These are phyloP conservation scores for Furcasterigmium furcatum DNA, from an alignment of 2,329 filamentous ascomycete genomes.

Conservation along the genomic window DNA sequence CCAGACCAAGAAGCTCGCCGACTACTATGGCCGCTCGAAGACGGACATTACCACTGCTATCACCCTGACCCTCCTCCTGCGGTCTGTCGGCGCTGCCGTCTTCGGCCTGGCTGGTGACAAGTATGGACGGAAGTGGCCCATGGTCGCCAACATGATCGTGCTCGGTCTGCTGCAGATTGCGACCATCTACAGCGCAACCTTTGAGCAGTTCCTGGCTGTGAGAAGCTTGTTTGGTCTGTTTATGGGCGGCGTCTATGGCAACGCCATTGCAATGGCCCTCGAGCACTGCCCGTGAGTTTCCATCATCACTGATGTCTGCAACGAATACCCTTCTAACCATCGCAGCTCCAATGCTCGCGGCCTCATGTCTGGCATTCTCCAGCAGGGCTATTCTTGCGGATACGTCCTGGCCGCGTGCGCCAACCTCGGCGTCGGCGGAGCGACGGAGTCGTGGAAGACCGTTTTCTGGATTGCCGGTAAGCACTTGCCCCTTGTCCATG, in stretches of 20 bases:
- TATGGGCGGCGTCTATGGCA: conserved; percentile 80
- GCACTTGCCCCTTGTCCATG: conserved; percentile 14
- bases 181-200: conserved; percentile 73
- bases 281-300: conserved; percentile 66
- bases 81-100: conserved; percentile 69
- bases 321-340: neutral
- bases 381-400: conserved; percentile 78
- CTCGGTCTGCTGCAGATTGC: conserved; percentile 66
- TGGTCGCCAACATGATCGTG: conserved; percentile 76
- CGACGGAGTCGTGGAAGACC: conserved; percentile 65
- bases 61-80: conserved; percentile 70
- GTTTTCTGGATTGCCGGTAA: conserved; percentile 67
- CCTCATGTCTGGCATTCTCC: conserved; percentile 77
- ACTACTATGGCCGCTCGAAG: conserved; percentile 46
- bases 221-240: conserved; percentile 72
- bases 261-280: conserved; percentile 74
- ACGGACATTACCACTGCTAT: conserved; percentile 74
- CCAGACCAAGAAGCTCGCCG: conserved; percentile 67
- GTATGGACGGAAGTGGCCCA: conserved; percentile 80
- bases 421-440: conserved; percentile 69
- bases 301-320: neutral
- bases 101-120: conserved; percentile 78
- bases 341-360: conserved; percentile 62
- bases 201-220: conserved; percentile 71
- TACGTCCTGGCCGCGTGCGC: conserved; percentile 76